Percentiles rank a stretch among this genome's conserved stretches.
Conservation (phyloP, 2,329 filamentous ascomycete genomes). For the Pestalotiopsis sp. region DNA sequence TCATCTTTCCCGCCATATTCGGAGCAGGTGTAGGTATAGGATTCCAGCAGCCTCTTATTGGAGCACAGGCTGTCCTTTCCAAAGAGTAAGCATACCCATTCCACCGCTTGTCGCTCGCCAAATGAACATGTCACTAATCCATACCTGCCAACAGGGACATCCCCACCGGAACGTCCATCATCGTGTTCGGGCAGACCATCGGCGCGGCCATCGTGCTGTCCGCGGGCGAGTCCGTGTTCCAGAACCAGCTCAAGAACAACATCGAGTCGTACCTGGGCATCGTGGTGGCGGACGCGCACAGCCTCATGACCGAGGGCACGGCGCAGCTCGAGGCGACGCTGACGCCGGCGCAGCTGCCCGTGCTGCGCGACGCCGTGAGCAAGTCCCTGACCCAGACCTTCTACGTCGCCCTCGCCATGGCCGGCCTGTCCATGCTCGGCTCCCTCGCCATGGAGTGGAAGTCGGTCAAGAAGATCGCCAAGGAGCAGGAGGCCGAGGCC, state of each 20-base stretch:
- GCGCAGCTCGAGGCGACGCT: neutral
- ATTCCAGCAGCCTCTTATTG: slow-evolving; percentile 28
- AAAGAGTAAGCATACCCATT: neutral
- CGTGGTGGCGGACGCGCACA: slow-evolving; percentile 6
- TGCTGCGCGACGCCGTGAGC: slow-evolving; percentile 3
- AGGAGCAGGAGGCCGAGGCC: neutral
- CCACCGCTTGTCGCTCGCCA: neutral
- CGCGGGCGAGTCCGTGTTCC: neutral
- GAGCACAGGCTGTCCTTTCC: neutral
- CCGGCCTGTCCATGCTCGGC: slow-evolving; percentile 10
- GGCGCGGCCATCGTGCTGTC: neutral
- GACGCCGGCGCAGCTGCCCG: neutral
- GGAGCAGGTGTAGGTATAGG: slow-evolving; percentile 39
- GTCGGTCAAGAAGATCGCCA: slow-evolving; percentile 4
- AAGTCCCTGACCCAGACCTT: slow-evolving; percentile 12
- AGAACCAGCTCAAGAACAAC: slow-evolving; percentile 7
- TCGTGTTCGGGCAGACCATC: slow-evolving; percentile 3
- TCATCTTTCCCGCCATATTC: slow-evolving; percentile 42
- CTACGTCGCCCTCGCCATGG: slow-evolving; percentile 10
- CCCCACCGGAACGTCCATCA: slow-evolving; percentile 1
- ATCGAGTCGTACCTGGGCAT: slow-evolving; percentile 11
- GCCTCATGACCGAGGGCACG: slow-evolving; percentile 1
- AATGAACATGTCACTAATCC: neutral
- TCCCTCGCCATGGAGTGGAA: slow-evolving; percentile 13
- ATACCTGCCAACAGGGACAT: neutral